Conservation (phyloP, 192 early-diverging fungal species). For the Rhizoclosmatium globosum region DNA sequence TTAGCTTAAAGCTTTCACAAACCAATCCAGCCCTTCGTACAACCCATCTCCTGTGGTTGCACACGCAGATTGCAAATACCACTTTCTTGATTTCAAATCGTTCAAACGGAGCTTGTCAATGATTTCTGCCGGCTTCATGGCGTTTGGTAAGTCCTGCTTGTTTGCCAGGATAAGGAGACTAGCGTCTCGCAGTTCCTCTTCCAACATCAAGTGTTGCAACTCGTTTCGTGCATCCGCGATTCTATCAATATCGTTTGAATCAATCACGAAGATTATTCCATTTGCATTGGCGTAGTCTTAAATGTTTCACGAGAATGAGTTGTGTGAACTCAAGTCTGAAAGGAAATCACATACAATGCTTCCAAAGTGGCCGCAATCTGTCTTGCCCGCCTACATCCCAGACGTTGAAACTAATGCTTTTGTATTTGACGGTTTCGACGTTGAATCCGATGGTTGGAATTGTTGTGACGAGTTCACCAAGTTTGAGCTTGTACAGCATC, state of each 20-base stretch:
- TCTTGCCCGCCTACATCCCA: slow-evolving; percentile 99
- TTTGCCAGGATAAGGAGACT: slow-evolving; percentile 94
- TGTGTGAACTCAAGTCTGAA: background rate
- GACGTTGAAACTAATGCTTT: slow-evolving; percentile 96
- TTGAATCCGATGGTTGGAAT: slow-evolving; percentile 94
- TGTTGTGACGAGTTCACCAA: slow-evolving; percentile 98
- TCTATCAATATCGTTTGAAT: slow-evolving; percentile 96
- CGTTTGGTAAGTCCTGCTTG: slow-evolving; percentile 98
- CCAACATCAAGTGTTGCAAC: slow-evolving; percentile 86
- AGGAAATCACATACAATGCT: slow-evolving; percentile 74
- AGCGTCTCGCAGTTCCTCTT: slow-evolving; percentile 91
- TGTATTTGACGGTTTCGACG: slow-evolving; percentile 96
- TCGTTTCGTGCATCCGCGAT: slow-evolving; percentile 91
- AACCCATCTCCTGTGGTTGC: slow-evolving; percentile 94
- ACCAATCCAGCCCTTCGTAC: slow-evolving; percentile 97
- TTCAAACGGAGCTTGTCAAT: slow-evolving; percentile 91
- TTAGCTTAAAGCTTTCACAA: slow-evolving; percentile 31
- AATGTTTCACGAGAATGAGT: slow-evolving; percentile 36
- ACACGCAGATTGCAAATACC: slow-evolving; percentile 94
- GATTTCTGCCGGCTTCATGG: slow-evolving; percentile 92
- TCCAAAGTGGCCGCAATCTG: slow-evolving; percentile 96
- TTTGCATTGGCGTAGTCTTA: slow-evolving; percentile 95
- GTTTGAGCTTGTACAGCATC: slow-evolving; percentile 97
- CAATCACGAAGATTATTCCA: slow-evolving; percentile 95
- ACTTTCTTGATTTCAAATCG: slow-evolving; percentile 76